Conservation (phyloP, 2,329 filamentous ascomycete species). For the Sclerotinia spermophila region DNA sequence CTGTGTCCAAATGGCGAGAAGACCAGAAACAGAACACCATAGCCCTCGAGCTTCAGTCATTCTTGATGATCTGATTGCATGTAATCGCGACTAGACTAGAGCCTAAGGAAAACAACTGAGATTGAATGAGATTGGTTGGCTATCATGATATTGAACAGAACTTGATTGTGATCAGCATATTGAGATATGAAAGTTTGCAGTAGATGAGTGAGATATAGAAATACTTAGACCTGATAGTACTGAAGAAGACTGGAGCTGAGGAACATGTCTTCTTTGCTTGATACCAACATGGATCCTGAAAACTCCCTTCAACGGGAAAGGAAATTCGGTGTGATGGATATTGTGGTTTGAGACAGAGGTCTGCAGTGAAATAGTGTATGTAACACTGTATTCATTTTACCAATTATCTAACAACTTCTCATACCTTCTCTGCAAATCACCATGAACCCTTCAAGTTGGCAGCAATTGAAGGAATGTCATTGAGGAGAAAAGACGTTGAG, state of each 20-base stretch:
- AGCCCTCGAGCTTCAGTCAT: not conserved
- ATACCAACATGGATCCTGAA: too few relatives aligned
- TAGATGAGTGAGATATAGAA: not conserved
- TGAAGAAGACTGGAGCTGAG: not conserved
- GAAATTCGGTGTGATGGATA: not conserved
- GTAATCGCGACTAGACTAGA: not conserved
- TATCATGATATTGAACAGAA: not conserved
- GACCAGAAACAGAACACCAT: rapidly evolving
- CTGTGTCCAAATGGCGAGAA: not conserved
- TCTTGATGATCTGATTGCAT: not conserved
- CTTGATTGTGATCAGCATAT: not conserved
- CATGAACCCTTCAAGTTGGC: not conserved
- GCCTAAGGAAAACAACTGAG: not conserved
- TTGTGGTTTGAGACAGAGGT: not conserved
- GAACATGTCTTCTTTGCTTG: not conserved
- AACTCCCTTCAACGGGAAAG: not conserved
- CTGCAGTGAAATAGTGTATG: too few relatives aligned
- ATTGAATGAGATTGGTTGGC: not conserved
- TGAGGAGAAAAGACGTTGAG: not conserved
- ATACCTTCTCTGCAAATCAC: not conserved
- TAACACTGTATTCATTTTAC: not conserved
- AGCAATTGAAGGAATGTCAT: not conserved
- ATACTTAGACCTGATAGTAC: not conserved
- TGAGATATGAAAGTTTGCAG: not conserved
- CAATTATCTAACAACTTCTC: not conserved